Conservation (phyloP, 352 stramenopile species). For the Lagenidium giganteum region DNA sequence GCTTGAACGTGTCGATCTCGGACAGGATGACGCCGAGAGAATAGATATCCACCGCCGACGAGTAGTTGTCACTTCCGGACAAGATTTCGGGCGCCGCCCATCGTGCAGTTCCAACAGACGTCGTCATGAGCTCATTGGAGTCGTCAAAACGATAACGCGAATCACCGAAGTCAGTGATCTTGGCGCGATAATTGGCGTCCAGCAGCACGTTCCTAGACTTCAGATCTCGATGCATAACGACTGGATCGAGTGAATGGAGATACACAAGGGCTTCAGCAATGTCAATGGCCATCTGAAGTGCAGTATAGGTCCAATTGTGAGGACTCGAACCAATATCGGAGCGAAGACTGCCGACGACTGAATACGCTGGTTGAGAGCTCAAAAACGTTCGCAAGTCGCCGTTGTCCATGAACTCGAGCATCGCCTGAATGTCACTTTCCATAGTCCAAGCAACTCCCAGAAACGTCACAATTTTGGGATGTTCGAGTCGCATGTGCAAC, state of each 20-base stretch:
- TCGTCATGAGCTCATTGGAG: slow-evolving; percentile 29
- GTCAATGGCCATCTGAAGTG: slow-evolving; percentile 36
- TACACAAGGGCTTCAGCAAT: slow-evolving; percentile 61
- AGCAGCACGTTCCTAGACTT: slow-evolving; percentile 69
- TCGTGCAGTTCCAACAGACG: slow-evolving; percentile 43
- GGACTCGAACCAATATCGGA: slow-evolving; percentile 5
- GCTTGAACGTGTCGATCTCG: slow-evolving; percentile 41
- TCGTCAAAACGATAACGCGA: slow-evolving; percentile 35
- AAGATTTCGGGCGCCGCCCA: slow-evolving; percentile 67
- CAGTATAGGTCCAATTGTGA: slow-evolving; percentile 11
- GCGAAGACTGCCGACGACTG: slow-evolving; percentile 3
- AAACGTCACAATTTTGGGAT: slow-evolving; percentile 26
- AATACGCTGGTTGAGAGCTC: neutral
- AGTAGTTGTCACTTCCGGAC: slow-evolving; percentile 41
- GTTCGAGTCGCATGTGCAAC: slow-evolving; percentile 13
- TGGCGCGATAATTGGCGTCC: slow-evolving; percentile 44
- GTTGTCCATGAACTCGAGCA: slow-evolving; percentile 29
- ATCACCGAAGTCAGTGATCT: slow-evolving; percentile 67
- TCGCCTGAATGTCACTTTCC: slow-evolving; percentile 19
- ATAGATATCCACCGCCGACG: slow-evolving; percentile 50
- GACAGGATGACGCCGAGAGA: slow-evolving; percentile 55
- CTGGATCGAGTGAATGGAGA: slow-evolving; percentile 46
- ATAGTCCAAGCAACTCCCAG: slow-evolving; percentile 30
- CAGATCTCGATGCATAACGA: slow-evolving; percentile 66
- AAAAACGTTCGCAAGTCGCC: slow-evolving; percentile 26